A percentile compares a stretch with the other conserved stretches of the same genome.
phyloP scores from a whole-genome alignment of 2,329 filamentous ascomycete species.

The Ceratocystis eucalypticola region DNA sequence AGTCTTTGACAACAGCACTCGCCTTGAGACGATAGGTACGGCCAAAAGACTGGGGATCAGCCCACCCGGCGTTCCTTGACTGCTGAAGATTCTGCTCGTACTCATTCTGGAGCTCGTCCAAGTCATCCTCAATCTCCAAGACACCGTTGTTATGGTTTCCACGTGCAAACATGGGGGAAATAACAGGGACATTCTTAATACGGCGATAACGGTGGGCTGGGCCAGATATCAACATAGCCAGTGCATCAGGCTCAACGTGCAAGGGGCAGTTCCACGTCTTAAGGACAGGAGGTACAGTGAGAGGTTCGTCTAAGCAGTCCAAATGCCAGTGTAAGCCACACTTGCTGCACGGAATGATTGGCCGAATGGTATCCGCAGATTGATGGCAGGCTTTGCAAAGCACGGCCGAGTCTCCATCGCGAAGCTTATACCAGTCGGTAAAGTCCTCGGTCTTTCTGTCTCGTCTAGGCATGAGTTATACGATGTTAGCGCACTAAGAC shows the following conservation, averaged over 20 bases:
- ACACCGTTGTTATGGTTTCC: slow-evolving; percentile 58
- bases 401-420: slow-evolving; percentile 59
- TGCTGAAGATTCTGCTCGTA: slow-evolving; percentile 9
- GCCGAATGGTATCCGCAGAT: slow-evolving; percentile 47
- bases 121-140: slow-evolving; percentile 55
- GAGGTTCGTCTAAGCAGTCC: slow-evolving; percentile 77
- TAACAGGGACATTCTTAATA: slow-evolving; percentile 40
- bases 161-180: slow-evolving; percentile 43
- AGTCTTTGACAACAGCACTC: slow-evolving; percentile 54
- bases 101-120: slow-evolving; percentile 29
- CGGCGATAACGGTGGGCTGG: slow-evolving; percentile 49
- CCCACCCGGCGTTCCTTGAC: slow-evolving; percentile 37
- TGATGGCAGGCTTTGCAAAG: slow-evolving; percentile 65
- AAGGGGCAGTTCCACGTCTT: slow-evolving; percentile 81
- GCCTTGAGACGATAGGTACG: slow-evolving; percentile 50
- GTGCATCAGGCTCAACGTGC: slow-evolving; percentile 66
- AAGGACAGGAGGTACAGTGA: slow-evolving; percentile 62
- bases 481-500: background rate
- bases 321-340: slow-evolving; percentile 80
- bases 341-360: slow-evolving; percentile 74
- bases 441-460: slow-evolving; percentile 42
- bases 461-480: background rate
- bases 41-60: slow-evolving; percentile 47
- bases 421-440: slow-evolving; percentile 53
- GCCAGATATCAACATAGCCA: slow-evolving; percentile 42